Base-by-base conservation (phyloP, 2,329 filamentous ascomycete genomes). In the Beauveria sp. region DNA sequence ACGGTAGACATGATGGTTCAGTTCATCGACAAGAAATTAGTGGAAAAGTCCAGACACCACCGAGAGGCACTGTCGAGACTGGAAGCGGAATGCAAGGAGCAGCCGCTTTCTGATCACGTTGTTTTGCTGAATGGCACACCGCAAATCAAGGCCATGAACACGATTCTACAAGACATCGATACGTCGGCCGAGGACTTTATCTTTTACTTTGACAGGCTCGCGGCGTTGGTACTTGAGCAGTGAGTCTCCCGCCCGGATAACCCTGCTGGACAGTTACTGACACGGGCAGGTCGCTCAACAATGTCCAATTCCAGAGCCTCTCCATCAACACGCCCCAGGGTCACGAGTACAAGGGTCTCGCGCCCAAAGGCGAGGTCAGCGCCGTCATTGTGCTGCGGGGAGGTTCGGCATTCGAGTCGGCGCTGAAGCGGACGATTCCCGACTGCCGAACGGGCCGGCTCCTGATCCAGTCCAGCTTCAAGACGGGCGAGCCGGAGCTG, bases 121-220 rank as follows among this genome's bases (percentile, higher is more conserved):
- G 79, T 89, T 5, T 74, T 96, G 18, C 77, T 98, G 62, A 80
- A 88, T 49, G 83, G 90, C 64, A 96, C 90, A 1, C 83, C 87
- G 9, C 95, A 99, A 73, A 81, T 97, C 60, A 82, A 81, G 62
- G 93, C 87, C 52, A 96, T 99, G 84, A 93, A 91, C 72, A 97
- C 93, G 0, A 89, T 97, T 62, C 84, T 99, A 46, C 88, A 96
- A 70, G 84, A 95, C 68, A 88, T 90, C 20, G 83, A 87, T 53
- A 93, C 91, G 0, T 79, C 83, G 7, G 83, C 90, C 48, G 93
- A 96, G 71, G 93, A 98, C 68, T 98, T 97, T 72, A 91, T 96
- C 65, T 98, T 98, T 75, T 98, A 98, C 75, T 97, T 98, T 73
- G 92, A 99, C 74, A 85, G 95, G 43, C 79, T 98, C 43, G 86